Base-by-base conservation (phyloP, 1,139 yeast species). In the Diutina pseudorugosa region DNA sequence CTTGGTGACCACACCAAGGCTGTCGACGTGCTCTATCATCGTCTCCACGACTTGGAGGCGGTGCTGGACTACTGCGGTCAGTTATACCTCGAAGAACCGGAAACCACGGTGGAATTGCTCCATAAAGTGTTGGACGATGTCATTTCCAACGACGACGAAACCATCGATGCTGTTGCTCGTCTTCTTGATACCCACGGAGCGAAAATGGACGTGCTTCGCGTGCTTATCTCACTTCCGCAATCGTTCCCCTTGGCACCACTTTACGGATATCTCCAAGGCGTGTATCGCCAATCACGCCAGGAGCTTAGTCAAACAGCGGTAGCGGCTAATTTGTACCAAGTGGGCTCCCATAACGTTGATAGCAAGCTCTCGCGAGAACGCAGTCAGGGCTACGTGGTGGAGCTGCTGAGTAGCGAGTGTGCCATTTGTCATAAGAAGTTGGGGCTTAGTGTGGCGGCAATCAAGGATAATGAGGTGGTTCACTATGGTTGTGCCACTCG, bases 1-100 rank as follows among this genome's bases (percentile, higher is more conserved):
- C 64, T 85, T 49, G 83, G 81, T 1, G 80, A 80, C 54, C 89
- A 88, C 60, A 75, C 75, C 14, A 76, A 80, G 51, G 83, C 91
- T 0, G 70, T 93, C 27, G 79, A 79, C 56, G 78, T 88, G 1
- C 72, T 82, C 49, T 81, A 79, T 53, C 74, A 76, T 54, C 81
- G 82, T 47, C 65, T 89, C 51, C 68, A 77, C 14, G 85, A 85
- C 60, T 74, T 79, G 53, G 68, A 69, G 23, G 70, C 72, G 18
- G 86, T 95, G 0, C 75, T 85, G 57, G 65, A 69, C 51, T 83
- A 87, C 61, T 82, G 94, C 58, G 65, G 79, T 1, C 75, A 73
- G 4, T 66, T 85, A 0, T 81, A 76, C 56, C 61, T 57, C 40
- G 62, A 60, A 42, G 12, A 14, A 7, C 33, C 47, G 11, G 41